Evolutionary conservation across 225 moss, liverwort and hornwort species (phyloP), one percentile per base, ranked within the genome.

Genomic region (Physcomitrium patens): DNA sequence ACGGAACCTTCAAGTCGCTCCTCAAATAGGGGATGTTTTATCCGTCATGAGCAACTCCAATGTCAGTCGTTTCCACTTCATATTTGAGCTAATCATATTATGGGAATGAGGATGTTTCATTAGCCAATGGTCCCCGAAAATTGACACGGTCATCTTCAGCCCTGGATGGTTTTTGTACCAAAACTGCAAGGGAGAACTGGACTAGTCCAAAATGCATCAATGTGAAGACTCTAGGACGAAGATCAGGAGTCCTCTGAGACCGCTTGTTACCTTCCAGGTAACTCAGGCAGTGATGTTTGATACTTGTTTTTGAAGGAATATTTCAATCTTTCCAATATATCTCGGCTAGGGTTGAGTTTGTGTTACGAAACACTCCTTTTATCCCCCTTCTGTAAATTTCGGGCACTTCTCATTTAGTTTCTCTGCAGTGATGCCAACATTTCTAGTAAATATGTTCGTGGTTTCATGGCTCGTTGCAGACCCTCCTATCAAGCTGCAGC

Each of bases 181-280:
- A 41, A 63, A 46, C 31, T 23, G 19, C 13, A 7, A 8, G 9
- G 43, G 31, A 37, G 31, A 37, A 37, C 5, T 37, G 2, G 31
- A 37, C 31, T 4, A 41, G 16, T 37, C 31, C 11, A 16, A 43
- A 41, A 19, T 49, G 20, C 62, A 31, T 52, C 9, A 13, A 49
- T 44, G 46, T 26, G 12, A 63, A 51, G 11, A 23, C 43, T 65
- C 4, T 12, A 42, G 43, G 65, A 54, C 44, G 42, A 20, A 45
- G 44, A 65, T 31, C 61, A 9, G 12, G 28, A 44, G 24, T 16
- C 51, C 44, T 65, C 26, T 45, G 18, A 26, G 27, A 66, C n/a
- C 18, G 44, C 54, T 23, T 43, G 13, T 45, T 74, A 44, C 45
- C 63, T 45, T 65, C 17, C 45, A 74, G 55, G 56, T 56, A 65